phyloP scores from a whole-genome alignment of 1,284 basidiomycete species.

The Leccinum subatratum region DNA sequence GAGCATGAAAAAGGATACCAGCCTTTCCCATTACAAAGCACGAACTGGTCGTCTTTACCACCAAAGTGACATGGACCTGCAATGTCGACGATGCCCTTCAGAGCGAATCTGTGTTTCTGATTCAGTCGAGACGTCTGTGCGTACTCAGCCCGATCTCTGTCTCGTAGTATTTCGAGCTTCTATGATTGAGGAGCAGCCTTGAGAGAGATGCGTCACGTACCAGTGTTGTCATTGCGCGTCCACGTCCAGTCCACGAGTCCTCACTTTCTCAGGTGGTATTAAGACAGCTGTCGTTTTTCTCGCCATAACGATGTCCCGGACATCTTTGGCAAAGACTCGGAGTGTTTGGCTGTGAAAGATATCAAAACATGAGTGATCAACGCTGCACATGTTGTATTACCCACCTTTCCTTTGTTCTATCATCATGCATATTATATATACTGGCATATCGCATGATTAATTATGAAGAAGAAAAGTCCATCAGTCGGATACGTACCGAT shows the following conservation, averaged over 20 bases:
- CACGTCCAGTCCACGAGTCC: neutral
- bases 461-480: no score
- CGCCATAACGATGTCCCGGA: constrained; percentile 67
- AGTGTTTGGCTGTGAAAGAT: no score
- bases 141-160: constrained; percentile 37
- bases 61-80: constrained; percentile 77
- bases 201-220: constrained; percentile 3
- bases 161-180: constrained; percentile 65
- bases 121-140: constrained; percentile 45
- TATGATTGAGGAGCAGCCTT: constrained; percentile 75
- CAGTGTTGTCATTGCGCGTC: no score
- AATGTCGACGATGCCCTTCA: constrained; percentile 62
- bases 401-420: no score
- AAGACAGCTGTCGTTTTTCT: constrained; percentile 57
- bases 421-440: no score
- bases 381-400: no score
- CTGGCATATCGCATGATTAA: no score
- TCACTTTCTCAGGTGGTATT: constrained; percentile 55
- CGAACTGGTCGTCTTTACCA: constrained; percentile 68
- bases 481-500: no score
- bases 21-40: constrained; percentile 74
- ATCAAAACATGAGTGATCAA: no score
- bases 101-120: constrained; percentile 65
- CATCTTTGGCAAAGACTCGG: constrained; percentile 67
- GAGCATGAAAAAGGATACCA: constrained; percentile 5